A percentile compares a stretch with the other conserved stretches of the same genome.
Evolutionary conservation across 2,329 filamentous ascomycete species (phyloP).

Genomic region (Xylaria sp.): DNA sequence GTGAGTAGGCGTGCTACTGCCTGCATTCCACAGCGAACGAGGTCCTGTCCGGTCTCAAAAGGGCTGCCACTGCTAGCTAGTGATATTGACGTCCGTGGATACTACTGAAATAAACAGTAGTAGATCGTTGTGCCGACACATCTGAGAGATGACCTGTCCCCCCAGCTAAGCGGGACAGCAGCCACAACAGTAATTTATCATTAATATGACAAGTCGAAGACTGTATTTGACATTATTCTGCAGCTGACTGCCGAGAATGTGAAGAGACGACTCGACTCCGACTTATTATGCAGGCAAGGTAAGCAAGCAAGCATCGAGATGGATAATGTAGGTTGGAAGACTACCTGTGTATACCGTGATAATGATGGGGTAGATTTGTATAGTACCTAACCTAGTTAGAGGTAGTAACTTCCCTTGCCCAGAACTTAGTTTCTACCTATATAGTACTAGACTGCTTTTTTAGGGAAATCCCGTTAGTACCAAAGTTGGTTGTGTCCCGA

Average conservation of each 20-base stretch:
- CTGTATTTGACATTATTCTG: slow-evolving; percentile 10
- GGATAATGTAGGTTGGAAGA: not conserved
- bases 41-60: not conserved
- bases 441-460: slow-evolving; percentile 11
- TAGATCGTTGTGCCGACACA: slow-evolving; percentile 14
- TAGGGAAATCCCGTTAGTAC: no score
- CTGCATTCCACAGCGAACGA: not conserved
- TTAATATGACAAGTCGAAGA: not conserved
- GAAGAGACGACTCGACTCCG: slow-evolving; percentile 6
- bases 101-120: slow-evolving; percentile 28
- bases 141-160: slow-evolving; percentile 23
- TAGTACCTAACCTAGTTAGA: not conserved
- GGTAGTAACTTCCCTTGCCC: not conserved
- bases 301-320: not conserved
- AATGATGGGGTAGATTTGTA: not conserved
- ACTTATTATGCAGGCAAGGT: slow-evolving; percentile 2
- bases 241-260: not conserved
- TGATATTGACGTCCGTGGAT: slow-evolving; percentile 6
- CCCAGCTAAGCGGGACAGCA: slow-evolving; percentile 10
- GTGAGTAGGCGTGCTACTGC: slow-evolving; percentile 3
- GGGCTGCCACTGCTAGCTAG: slow-evolving; percentile 7
- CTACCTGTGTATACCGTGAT: not conserved
- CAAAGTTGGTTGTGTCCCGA: no score
- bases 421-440: not conserved
- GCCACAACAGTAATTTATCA: not conserved